Percentiles rank a stretch among this genome's conserved stretches.
Evolutionary conservation across 1,284 basidiomycete species (phyloP).

Genomic region (Garcileccinum viscosum): DNA sequence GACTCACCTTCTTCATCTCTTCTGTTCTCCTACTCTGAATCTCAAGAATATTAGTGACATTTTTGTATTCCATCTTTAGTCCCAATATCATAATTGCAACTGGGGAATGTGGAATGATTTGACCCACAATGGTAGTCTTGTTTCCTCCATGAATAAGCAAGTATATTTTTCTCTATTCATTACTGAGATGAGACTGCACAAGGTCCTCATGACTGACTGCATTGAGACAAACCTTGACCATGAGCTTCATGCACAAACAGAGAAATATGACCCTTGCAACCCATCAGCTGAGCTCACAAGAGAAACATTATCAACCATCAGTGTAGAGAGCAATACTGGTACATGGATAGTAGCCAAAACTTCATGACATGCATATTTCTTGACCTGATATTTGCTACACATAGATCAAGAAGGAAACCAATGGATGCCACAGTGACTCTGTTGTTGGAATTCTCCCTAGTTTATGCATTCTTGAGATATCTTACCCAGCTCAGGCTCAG

Average conservation of each 20-base stretch:
- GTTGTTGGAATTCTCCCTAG: slow-evolving; percentile 98
- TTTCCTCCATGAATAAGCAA: slow-evolving; percentile 77
- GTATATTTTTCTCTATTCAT: slow-evolving; percentile 93
- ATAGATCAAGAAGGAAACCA: slow-evolving; percentile 89
- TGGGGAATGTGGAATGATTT: slow-evolving; percentile 69
- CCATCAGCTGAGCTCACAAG: slow-evolving; percentile 91
- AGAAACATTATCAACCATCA: slow-evolving; percentile 87
- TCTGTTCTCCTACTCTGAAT: slow-evolving; percentile 90
- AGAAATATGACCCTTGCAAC: slow-evolving; percentile 85
- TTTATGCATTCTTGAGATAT: slow-evolving; percentile 72
- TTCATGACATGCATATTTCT: slow-evolving; percentile 89
- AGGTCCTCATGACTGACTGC: slow-evolving; percentile 85
- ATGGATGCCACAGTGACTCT: slow-evolving; percentile 96
- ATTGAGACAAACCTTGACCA: slow-evolving; percentile 89
- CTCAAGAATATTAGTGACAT: slow-evolving; percentile 84
- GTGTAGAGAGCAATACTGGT: slow-evolving; percentile 87
- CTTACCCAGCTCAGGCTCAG: slow-evolving; percentile 70
- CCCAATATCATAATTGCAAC: slow-evolving; percentile 91
- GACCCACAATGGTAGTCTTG: slow-evolving; percentile 44
- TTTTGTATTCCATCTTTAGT: slow-evolving; percentile 80
- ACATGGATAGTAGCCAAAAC: slow-evolving; percentile 93
- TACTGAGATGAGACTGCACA: slow-evolving; percentile 79
- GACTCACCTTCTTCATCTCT: too few relatives aligned
- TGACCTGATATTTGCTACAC: slow-evolving; percentile 90
- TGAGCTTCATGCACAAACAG: slow-evolving; percentile 87